Evolutionary conservation across 495 filamentous ascomycete species (phyloP).

Genomic region (Friedmanniomyces simplex): DNA sequence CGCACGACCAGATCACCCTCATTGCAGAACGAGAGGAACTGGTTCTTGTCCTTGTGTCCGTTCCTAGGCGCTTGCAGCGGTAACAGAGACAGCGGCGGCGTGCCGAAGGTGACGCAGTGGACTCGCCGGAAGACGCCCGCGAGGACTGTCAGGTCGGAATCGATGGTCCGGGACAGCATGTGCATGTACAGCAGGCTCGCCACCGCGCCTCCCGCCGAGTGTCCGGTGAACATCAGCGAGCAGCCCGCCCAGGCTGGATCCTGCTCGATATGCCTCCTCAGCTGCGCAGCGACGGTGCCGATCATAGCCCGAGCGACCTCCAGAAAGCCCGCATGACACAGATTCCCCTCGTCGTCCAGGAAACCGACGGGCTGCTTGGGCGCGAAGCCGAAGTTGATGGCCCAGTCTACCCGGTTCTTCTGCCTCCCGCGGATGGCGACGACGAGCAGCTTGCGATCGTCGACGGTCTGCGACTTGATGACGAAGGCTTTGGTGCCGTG

Average conservation of each 20-base stretch:
- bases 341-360: conserved; percentile 63
- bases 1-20: conserved; percentile 73
- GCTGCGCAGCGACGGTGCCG: conserved; percentile 54
- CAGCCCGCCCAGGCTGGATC: conserved; percentile 49
- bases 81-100: conserved; percentile 61
- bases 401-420: conserved; percentile 67
- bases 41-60: conserved; percentile 43
- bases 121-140: conserved; percentile 60
- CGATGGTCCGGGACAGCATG: conserved; percentile 51
- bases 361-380: conserved; percentile 55
- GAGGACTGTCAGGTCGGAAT: conserved; percentile 56
- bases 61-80: conserved; percentile 50
- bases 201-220: conserved; percentile 74
- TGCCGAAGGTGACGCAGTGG: conserved; percentile 74
- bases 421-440: conserved; percentile 72
- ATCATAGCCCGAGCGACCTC: conserved; percentile 66
- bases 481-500: conserved; percentile 74
- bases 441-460: conserved; percentile 64
- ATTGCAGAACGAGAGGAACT: conserved; percentile 66
- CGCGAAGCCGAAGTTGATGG: conserved; percentile 60
- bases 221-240: conserved; percentile 70
- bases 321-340: conserved; percentile 70
- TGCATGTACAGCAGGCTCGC: conserved; percentile 68
- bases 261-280: conserved; percentile 57
- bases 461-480: conserved; percentile 64